Evolutionary conservation across 257 asterid genomes (phyloP), one percentile per base, ranked within the genome.

Genomic region (Plantago major): DNA sequence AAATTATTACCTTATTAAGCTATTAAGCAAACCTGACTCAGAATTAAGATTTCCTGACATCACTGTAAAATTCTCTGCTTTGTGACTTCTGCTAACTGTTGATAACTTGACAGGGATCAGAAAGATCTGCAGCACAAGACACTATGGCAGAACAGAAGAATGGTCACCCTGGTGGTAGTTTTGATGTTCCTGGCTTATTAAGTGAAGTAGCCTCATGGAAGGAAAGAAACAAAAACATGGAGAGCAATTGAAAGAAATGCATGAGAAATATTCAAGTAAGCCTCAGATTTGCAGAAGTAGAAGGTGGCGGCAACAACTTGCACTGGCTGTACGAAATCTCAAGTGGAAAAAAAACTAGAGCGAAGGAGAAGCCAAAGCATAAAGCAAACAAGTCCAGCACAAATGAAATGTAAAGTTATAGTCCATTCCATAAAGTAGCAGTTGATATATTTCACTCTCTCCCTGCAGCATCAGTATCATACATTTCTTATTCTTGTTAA

Each of bases 231-330:
- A 80, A 73, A 68, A 77, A 76, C 71, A 84, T 81, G 94, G 97
- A 77, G 60, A 73, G 73, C 37, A 83, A 68, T 62, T 92, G 73
- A 92, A 82, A 67, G 97, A 86, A 65, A 83, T 92, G 95, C 89
- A 76, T 60, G 97, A 84, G 56, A 81, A 95, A 76, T 92, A 92
- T 71, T 84, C 95, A 75, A 80, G 82, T 89, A 71, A 92, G 99
- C 72, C 97, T 92, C 74, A 89, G 67, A 74, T 92, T 88, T 66
- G 99, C 99, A 60, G 95, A 91, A 82, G 98, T 91, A 66, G 98
- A 91, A 81, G 96, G 98, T 63, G 96, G 81, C 73, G 98, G 48
- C 99, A 92, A 75, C 82, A 92, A 69, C 99, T 92, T 68, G 99
- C 89, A 70, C 86, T 92, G 97, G 74, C 86, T 48, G 60, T 92